phyloP scores from a whole-genome alignment of 345 rosid species.

The Lepidium sativum region DNA sequence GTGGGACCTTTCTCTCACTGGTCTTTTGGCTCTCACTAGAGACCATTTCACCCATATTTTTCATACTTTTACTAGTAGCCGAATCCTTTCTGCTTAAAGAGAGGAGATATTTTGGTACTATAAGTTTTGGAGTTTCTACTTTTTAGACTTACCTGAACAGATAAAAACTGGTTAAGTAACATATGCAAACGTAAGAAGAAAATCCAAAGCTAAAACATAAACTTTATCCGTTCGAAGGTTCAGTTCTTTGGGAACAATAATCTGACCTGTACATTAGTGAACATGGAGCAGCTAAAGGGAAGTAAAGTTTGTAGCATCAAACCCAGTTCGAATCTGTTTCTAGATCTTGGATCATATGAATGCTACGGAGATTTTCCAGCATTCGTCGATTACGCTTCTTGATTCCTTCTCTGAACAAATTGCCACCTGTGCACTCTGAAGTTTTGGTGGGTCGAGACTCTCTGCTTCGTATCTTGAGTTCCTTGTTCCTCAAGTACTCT shows the following conservation, averaged over 20 bases:
- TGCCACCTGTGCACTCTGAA: slow-evolving; percentile 34
- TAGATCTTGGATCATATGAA: not conserved
- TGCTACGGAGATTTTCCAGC: slow-evolving; percentile 29
- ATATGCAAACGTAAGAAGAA: too few relatives aligned
- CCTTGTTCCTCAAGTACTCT: slow-evolving; percentile 51
- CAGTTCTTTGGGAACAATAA: too few relatives aligned
- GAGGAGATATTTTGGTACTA: too few relatives aligned
- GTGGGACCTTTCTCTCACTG: slow-evolving; percentile 22
- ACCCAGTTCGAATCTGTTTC: not conserved
- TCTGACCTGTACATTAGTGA: not conserved
- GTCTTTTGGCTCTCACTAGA: slow-evolving; percentile 16
- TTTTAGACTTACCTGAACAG: too few relatives aligned
- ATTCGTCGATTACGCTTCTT: slow-evolving; percentile 46
- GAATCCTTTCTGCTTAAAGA: not conserved
- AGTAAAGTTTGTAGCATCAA: not conserved
- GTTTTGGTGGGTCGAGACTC: slow-evolving; percentile 16
- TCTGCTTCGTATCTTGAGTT: slow-evolving; percentile 26
- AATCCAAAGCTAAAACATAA: too few relatives aligned
- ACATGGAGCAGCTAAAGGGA: not conserved
- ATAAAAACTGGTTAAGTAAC: too few relatives aligned
- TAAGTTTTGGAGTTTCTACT: too few relatives aligned
- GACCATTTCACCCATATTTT: not conserved
- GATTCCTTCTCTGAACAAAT: slow-evolving; percentile 56
- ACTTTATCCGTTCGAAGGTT: too few relatives aligned
- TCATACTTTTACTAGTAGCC: slow-evolving; percentile 4